Conservation (phyloP, 257 asterid species). For the Avicennia marina region DNA sequence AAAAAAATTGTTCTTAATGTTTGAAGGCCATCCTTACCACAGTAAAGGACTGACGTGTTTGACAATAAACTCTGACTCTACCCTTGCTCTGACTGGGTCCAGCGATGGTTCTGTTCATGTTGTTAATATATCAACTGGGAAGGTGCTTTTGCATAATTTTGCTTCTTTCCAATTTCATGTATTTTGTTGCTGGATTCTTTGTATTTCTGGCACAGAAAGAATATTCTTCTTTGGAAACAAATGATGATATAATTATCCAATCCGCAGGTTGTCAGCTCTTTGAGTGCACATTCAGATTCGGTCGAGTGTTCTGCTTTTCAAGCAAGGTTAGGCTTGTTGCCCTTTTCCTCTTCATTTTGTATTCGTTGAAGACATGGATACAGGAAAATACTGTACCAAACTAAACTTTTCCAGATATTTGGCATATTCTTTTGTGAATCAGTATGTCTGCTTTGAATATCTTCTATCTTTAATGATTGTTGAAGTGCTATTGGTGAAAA, state of each 20-base stretch:
- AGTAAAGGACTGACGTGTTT: slow-evolving; percentile 78
- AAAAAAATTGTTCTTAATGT: not conserved
- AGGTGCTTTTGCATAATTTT: slow-evolving; percentile 31
- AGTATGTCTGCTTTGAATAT: not conserved
- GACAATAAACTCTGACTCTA: slow-evolving; percentile 71
- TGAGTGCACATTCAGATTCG: slow-evolving; percentile 70
- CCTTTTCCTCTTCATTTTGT: slow-evolving; percentile 4
- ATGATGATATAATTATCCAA: slow-evolving; percentile 10
- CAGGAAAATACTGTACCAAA: too few relatives aligned
- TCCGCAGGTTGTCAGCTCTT: slow-evolving; percentile 73
- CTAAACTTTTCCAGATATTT: too few relatives aligned
- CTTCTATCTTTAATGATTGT: slow-evolving; percentile 13
- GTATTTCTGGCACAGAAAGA: not conserved
- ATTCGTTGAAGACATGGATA: too few relatives aligned
- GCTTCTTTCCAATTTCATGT: not conserved
- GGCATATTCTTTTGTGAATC: not conserved
- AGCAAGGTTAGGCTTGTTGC: slow-evolving; percentile 45
- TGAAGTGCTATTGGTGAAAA: slow-evolving; percentile 17
- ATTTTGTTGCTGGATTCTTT: not conserved
- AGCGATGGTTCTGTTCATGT: slow-evolving; percentile 65
- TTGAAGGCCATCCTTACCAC: slow-evolving; percentile 78
- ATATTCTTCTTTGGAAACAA: slow-evolving; percentile 2
- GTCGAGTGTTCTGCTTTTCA: slow-evolving; percentile 82
- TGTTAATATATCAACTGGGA: slow-evolving; percentile 74
- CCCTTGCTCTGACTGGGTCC: slow-evolving; percentile 80